Base-by-base conservation (phyloP, 177 flowering plant genomes). In the Vitis hybrid region DNA sequence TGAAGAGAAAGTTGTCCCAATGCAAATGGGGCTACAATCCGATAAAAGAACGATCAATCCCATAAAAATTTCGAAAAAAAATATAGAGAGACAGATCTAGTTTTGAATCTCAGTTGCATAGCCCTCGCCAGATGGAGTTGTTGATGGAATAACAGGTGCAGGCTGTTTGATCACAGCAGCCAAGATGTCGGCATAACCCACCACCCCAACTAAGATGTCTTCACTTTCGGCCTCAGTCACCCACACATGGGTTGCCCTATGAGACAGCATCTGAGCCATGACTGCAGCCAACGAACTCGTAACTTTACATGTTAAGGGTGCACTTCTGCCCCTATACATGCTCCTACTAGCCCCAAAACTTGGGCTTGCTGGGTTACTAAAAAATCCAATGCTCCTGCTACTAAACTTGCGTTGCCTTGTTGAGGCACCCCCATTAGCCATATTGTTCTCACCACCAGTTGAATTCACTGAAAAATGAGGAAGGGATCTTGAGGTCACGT, bases 201-300 rank as follows among this genome's bases (percentile, higher is more conserved):
- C 89, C 18, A 93, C 88, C 61, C 99, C 99, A 64, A 91, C 91
- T 56, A 95, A 72, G 32, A 79, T 60, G 64, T 93, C 97, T 30
- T 94, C 97, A 17, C 72, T 68, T 14, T 91, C 92, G 15, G 78
- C 86, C 59, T 91, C 92, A 1, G 93, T 93, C 19, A 95, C 99
- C 99, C 99, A 95, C 4, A 95, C 94, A 78, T 91, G 98, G 30
- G 92, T 86, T 23, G 91, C 94, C 72, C 99, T 74, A 71, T 95
- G 99, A 21, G 98, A 93, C 23, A 95, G 78, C 97, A 95, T 90
- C 79, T 95, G 99, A 62, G 99, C 98, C 98, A 95, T 87, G 55
- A 95, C 98, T 8, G 99, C 99, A 9, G 99, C 99, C 76, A 95
- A 70, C 0, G 98, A 91, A 68, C 93, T 95, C 0, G 90, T 82